phyloP scores from a whole-genome alignment of 164 flowering plant species.

The Sedum album region DNA sequence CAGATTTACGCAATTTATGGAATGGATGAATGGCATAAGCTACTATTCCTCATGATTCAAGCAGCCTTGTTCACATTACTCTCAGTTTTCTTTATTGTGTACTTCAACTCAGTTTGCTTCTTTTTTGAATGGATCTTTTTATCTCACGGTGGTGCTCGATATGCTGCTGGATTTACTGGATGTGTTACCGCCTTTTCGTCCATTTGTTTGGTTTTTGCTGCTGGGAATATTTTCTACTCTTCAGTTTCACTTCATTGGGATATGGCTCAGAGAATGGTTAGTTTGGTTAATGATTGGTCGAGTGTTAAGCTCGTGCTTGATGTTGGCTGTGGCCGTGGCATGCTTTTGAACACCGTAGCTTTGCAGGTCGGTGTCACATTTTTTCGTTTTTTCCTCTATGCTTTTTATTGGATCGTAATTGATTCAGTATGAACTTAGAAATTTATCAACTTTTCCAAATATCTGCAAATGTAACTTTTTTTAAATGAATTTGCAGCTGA shows the following conservation, averaged over 20 bases:
- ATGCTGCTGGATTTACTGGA: no score
- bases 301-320: slow-evolving; percentile 71
- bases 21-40: slow-evolving; percentile 72
- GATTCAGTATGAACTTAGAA: no score
- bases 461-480: no score
- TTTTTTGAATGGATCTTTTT: slow-evolving; percentile 26
- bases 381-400: no score
- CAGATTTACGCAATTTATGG: no score
- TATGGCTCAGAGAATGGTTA: slow-evolving; percentile 75
- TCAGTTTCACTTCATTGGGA: slow-evolving; percentile 64
- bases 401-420: no score
- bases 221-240: slow-evolving; percentile 74
- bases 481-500: slow-evolving; percentile 36
- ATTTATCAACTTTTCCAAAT: no score
- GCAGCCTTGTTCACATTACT: slow-evolving; percentile 49
- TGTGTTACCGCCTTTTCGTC: slow-evolving; percentile 66
- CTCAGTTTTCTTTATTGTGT: slow-evolving; percentile 48
- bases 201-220: slow-evolving; percentile 67
- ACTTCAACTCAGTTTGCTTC: slow-evolving; percentile 41
- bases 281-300: slow-evolving; percentile 40
- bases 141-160: slow-evolving; percentile 40
- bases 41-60: slow-evolving; percentile 48
- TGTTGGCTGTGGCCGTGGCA: slow-evolving; percentile 92
- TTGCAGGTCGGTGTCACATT: slow-evolving; percentile 37
- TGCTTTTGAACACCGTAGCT: no score